A percentile compares a stretch with the other conserved stretches of the same genome.
Conservation (phyloP, 495 filamentous ascomycete species). For the Podospora didyma region DNA sequence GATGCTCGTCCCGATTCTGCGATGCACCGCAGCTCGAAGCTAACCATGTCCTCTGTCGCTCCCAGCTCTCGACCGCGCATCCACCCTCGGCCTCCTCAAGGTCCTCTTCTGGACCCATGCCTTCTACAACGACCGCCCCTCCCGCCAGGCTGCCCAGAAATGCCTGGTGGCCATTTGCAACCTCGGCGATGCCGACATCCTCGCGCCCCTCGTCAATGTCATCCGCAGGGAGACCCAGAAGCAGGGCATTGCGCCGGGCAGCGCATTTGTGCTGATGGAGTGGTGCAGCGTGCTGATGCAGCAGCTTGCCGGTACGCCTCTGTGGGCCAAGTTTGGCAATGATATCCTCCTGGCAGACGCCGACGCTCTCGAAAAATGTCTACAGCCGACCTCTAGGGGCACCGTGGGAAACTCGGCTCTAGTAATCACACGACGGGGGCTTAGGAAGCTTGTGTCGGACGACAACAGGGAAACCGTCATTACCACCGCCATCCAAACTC, state of each 20-base stretch:
- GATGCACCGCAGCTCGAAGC: not conserved
- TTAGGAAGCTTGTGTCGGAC: constrained; percentile 65
- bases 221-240: constrained; percentile 66
- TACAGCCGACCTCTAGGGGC: constrained; percentile 55
- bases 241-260: constrained; percentile 65
- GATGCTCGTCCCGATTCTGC: too few relatives aligned
- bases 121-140: constrained; percentile 79
- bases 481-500: constrained; percentile 56
- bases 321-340: constrained; percentile 63
- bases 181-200: constrained; percentile 44
- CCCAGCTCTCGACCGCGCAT: constrained; percentile 37
- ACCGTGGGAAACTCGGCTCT: constrained; percentile 63
- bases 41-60: not conserved
- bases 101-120: constrained; percentile 81
- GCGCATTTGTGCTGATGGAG: constrained; percentile 83
- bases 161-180: constrained; percentile 66
- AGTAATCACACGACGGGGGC: constrained; percentile 65
- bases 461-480: constrained; percentile 56
- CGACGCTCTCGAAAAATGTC: constrained; percentile 69
- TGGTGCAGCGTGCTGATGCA: constrained; percentile 80
- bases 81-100: constrained; percentile 48
- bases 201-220: constrained; percentile 57
- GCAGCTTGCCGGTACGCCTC: constrained; percentile 45
- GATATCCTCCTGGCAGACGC: constrained; percentile 59
- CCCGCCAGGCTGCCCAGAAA: constrained; percentile 72